These are phyloP conservation scores for Pestalotiopsis fici DNA, from an alignment of 2,329 filamentous ascomycete genomes.

Conservation along the genomic window DNA sequence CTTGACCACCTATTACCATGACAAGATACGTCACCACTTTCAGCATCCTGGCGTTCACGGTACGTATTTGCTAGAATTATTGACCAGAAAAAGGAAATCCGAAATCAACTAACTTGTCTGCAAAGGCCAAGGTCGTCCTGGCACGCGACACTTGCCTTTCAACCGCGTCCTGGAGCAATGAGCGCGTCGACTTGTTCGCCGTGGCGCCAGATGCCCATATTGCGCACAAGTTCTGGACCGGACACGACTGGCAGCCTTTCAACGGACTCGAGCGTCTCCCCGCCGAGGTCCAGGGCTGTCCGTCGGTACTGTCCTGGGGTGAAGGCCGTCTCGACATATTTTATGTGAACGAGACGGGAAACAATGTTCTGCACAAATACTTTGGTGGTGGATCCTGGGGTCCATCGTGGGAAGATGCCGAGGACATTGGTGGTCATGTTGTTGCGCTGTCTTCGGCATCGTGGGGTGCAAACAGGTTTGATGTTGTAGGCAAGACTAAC, in stretches of 20 bases:
- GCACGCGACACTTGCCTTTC: background rate
- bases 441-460: background rate
- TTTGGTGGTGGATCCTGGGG: slow-evolving; percentile 18
- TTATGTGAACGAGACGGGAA: slow-evolving; percentile 11
- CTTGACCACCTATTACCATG: background rate
- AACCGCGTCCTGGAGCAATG: slow-evolving; percentile 5
- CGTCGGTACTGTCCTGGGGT: slow-evolving; percentile 18
- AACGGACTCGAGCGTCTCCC: slow-evolving; percentile 16
- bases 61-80: background rate
- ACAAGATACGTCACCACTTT: background rate
- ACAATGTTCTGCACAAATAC: slow-evolving; percentile 21
- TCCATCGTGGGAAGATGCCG: slow-evolving; percentile 17
- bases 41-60: background rate
- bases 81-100: background rate
- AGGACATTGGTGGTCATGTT: slow-evolving; percentile 15
- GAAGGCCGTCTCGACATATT: slow-evolving; percentile 17
- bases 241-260: slow-evolving; percentile 19
- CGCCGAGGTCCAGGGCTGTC: slow-evolving; percentile 11
- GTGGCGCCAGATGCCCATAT: slow-evolving; percentile 6
- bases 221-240: slow-evolving; percentile 15
- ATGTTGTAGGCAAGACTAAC: slow-evolving; percentile 14
- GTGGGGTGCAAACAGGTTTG: slow-evolving; percentile 17
- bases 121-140: background rate
- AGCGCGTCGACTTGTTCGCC: slow-evolving; percentile 10
- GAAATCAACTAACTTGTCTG: background rate